phyloP scores from a whole-genome alignment of 305 asterid species.

The Petunia hybrid region DNA sequence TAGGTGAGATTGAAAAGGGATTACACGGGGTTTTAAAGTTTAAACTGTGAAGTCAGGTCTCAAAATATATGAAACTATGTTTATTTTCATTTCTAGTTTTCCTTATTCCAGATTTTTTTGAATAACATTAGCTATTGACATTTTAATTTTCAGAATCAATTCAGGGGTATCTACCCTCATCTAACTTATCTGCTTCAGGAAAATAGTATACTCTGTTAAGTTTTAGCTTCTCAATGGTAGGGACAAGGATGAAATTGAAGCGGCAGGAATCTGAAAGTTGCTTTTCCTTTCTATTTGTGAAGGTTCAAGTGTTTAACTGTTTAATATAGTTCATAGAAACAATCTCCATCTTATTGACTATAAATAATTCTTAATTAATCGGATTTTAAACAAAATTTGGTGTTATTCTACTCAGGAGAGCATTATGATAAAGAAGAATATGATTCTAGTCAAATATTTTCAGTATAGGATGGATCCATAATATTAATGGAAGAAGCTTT shows the following conservation, averaged over 20 bases:
- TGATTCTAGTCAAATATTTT: background rate
- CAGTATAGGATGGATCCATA: background rate
- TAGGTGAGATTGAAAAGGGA: background rate
- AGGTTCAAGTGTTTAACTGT: background rate
- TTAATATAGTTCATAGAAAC: background rate
- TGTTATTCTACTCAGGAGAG: background rate
- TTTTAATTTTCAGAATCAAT: background rate
- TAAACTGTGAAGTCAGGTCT: background rate
- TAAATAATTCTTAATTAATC: background rate
- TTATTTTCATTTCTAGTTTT: background rate
- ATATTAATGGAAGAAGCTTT: background rate
- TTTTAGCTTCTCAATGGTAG: background rate
- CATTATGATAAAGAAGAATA: background rate
- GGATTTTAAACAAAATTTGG: background rate
- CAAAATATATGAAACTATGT: background rate
- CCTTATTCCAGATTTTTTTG: background rate
- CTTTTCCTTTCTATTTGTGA: background rate
- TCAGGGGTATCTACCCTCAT: background rate
- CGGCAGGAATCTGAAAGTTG: background rate
- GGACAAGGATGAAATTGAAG: background rate
- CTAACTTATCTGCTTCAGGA: background rate
- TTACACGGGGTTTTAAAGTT: background rate
- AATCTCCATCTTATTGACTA: conserved; percentile 14
- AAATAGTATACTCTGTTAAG: background rate
- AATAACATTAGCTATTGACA: background rate